A percentile compares a stretch with the other conserved stretches of the same genome.
Conservation (phyloP, 306 rosid genomes). For the Vachellia pachyceras region DNA sequence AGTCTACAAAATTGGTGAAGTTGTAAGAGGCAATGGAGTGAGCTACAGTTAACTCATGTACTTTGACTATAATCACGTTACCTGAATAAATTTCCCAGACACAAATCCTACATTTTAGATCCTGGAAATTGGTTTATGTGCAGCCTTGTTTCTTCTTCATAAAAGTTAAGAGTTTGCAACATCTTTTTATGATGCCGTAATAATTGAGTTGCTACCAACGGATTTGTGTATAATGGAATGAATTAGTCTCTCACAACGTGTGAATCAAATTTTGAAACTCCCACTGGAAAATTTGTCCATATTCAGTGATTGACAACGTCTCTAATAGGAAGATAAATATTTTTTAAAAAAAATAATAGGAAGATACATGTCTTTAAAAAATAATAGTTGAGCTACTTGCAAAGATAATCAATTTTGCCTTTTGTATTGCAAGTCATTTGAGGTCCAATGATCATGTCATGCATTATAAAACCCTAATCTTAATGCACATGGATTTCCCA, state of each 20-base stretch:
- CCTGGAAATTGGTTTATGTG: background rate
- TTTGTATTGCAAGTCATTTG: conserved; percentile 1
- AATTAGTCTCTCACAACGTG: too few relatives aligned
- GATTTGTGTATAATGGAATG: too few relatives aligned
- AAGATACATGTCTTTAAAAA: too few relatives aligned
- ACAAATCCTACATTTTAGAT: background rate
- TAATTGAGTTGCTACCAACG: background rate
- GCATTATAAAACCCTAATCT: background rate
- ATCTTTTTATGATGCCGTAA: background rate
- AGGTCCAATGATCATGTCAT: background rate
- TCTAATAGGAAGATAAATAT: too few relatives aligned
- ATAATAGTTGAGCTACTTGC: background rate
- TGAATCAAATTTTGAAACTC: too few relatives aligned
- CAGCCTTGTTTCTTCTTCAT: background rate
- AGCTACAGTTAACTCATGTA: conserved; percentile 32
- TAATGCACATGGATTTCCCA: background rate
- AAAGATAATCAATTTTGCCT: background rate
- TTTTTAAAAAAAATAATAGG: too few relatives aligned
- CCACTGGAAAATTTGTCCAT: too few relatives aligned
- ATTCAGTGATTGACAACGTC: too few relatives aligned
- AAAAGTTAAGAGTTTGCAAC: background rate
- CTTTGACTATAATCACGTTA: background rate
- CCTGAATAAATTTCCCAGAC: background rate
- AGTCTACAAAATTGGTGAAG: conserved; percentile 63
- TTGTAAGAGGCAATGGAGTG: conserved; percentile 54